Evolutionary conservation across 2,329 filamentous ascomycete species (phyloP).

Genomic region (Pyrenochaeta sp.): DNA sequence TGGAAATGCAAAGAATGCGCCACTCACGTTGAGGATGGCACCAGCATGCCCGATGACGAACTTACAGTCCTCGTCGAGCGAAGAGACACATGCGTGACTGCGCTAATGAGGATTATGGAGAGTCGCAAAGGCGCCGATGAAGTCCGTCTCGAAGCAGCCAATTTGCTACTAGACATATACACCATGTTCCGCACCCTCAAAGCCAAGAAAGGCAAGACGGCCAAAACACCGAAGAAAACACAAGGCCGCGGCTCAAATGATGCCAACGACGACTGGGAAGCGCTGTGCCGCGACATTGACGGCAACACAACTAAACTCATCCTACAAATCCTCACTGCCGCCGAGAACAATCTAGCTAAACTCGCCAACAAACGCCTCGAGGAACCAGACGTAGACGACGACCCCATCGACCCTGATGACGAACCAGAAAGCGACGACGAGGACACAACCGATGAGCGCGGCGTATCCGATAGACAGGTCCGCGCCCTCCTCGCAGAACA

Average conservation of each 20-base stretch:
- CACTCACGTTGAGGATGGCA: conserved; percentile 46
- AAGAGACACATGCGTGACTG: conserved; percentile 61
- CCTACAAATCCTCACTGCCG: conserved; percentile 77
- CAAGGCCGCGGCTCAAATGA: conserved; percentile 34
- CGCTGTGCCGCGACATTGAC: conserved; percentile 75
- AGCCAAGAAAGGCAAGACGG: conserved; percentile 49
- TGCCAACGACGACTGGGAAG: conserved; percentile 59
- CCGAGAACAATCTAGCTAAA: conserved; percentile 71
- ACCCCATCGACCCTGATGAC: conserved; percentile 71
- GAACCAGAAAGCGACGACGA: conserved; percentile 69
- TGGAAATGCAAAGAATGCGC: conserved; percentile 76
- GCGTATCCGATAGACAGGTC: conserved; percentile 63
- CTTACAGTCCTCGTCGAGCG: conserved; percentile 65
- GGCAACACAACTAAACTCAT: conserved; percentile 70
- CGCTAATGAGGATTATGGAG: conserved; percentile 60
- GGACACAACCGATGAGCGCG: conserved; percentile 50
- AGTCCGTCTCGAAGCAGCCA: conserved; percentile 77
- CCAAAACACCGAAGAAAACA: conserved; percentile 43
- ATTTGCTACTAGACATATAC: conserved; percentile 82
- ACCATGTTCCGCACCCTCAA: conserved; percentile 79
- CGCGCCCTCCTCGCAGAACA: conserved; percentile 81
- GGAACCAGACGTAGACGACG: conserved; percentile 71
- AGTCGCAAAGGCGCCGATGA: conserved; percentile 73
- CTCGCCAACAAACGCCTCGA: conserved; percentile 47
- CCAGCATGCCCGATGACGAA: conserved; percentile 63